Conservation (phyloP, 805 yeast species). For the Ogataea dorogensis region DNA sequence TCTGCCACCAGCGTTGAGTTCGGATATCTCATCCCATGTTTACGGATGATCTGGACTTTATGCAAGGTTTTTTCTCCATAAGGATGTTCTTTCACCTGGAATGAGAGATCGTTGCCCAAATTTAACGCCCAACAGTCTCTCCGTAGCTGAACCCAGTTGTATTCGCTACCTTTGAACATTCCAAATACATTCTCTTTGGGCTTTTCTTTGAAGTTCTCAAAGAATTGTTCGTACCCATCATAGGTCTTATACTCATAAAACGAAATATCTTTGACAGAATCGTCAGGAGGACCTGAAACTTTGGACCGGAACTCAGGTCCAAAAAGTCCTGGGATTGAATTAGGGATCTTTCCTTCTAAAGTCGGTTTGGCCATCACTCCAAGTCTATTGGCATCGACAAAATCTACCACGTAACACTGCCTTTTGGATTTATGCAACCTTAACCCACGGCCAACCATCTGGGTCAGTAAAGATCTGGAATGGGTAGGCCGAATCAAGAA, state of each 20-base stretch:
- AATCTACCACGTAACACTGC: conserved; percentile 72
- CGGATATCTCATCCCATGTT: conserved; percentile 18
- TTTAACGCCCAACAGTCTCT: conserved; percentile 25
- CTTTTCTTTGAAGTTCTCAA: conserved; percentile 18
- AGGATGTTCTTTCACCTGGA: conserved; percentile 21
- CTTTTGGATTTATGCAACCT: conserved; percentile 60
- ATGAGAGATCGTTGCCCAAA: conserved; percentile 17
- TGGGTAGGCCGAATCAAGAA: conserved; percentile 78
- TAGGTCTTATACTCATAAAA: conserved; percentile 31
- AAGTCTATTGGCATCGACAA: conserved; percentile 55
- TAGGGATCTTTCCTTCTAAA: conserved; percentile 21
- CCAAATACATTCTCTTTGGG: conserved; percentile 16
- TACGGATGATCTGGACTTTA: too few species aligned
- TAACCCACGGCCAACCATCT: conserved; percentile 91
- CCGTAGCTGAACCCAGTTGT: conserved; percentile 23
- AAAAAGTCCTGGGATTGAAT: conserved; percentile 16
- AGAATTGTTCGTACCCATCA: conserved; percentile 29
- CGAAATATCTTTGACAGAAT: conserved; percentile 15
- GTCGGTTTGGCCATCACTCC: conserved; percentile 30
- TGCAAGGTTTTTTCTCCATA: conserved; percentile 11
- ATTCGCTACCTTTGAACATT: conserved; percentile 13
- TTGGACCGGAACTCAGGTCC: conserved; percentile 9
- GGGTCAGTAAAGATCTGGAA: conserved; percentile 68
- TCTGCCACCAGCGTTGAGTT: conserved; percentile 11
- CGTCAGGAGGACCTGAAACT: too few species aligned